Evolutionary conservation across 768 basidiomycete species (phyloP).

Genomic region (Cystofilobasidium ferigula): DNA sequence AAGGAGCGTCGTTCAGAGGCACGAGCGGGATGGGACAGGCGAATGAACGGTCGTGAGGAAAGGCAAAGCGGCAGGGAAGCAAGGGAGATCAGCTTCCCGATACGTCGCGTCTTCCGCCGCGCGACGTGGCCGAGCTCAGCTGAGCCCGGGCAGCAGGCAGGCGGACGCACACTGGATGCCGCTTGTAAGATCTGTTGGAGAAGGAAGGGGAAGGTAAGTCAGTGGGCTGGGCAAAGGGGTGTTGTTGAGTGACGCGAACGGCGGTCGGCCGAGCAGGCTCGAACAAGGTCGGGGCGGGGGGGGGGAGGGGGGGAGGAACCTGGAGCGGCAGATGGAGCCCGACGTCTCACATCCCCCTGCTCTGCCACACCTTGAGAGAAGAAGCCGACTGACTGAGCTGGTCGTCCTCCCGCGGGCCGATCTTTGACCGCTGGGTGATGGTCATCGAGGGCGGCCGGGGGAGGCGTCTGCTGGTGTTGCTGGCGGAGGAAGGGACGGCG

Average conservation of each 20-base stretch:
- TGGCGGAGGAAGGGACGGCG: not conserved
- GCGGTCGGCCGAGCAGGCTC: not conserved
- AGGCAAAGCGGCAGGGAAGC: not conserved
- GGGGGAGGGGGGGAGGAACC: not conserved
- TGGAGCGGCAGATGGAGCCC: not conserved
- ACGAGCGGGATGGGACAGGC: not conserved
- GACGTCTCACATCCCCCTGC: not conserved
- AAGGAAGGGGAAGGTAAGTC: not conserved
- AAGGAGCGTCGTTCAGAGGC: too few species aligned
- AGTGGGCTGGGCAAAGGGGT: not conserved
- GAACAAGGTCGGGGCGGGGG: not conserved
- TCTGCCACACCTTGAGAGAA: not conserved
- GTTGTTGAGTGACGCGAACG: not conserved
- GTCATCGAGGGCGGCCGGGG: not conserved
- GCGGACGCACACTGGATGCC: constrained; percentile 15
- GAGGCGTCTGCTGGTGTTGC: not conserved
- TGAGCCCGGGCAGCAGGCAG: not conserved
- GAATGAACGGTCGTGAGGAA: not conserved
- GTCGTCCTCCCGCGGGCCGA: not conserved
- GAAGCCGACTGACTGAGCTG: not conserved
- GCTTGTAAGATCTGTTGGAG: not conserved
- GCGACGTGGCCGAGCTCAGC: not conserved
- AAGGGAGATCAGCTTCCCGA: not conserved
- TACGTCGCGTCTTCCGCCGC: not conserved
- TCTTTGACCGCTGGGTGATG: constrained; percentile 9